These are phyloP conservation scores for Eimeria falciformis DNA, from an alignment of 169 alveolate species.

Conservation along the genomic window DNA sequence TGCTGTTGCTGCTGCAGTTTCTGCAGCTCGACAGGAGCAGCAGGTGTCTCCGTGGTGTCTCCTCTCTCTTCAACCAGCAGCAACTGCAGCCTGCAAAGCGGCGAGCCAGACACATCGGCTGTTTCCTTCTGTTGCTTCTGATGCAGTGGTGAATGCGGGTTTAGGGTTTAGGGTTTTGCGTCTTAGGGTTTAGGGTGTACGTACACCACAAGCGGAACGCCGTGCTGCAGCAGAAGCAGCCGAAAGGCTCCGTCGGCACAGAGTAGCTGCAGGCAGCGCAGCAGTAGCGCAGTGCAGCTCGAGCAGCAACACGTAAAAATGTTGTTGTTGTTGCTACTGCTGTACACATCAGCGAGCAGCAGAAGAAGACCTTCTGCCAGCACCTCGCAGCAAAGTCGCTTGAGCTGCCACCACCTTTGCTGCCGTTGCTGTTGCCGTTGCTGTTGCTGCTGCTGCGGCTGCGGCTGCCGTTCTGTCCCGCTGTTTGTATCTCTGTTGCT, in stretches of 20 bases:
- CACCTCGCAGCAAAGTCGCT: neutral
- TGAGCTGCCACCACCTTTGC: neutral
- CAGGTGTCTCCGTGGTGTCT: no score
- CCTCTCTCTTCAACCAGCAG: neutral
- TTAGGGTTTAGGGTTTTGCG: no score
- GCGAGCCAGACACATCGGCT: neutral
- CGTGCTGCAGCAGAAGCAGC: slow-evolving; percentile 14
- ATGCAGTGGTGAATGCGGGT: neutral
- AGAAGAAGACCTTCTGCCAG: neutral
- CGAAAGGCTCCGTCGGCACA: neutral
- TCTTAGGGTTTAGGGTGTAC: neutral
- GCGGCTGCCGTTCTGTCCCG: no score
- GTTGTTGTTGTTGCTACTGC: slow-evolving; percentile 10
- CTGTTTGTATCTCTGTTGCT: neutral
- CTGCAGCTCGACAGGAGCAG: no score
- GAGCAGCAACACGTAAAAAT: neutral
- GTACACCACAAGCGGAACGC: slow-evolving; percentile 2
- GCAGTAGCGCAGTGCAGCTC: neutral
- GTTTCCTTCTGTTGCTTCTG: neutral
- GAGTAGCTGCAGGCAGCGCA: slow-evolving; percentile 32
- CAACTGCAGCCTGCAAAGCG: slow-evolving; percentile 37
- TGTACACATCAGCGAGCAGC: slow-evolving; percentile 16
- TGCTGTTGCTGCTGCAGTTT: slow-evolving; percentile 1
- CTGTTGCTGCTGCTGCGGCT: no score
- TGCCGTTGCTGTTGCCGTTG: neutral